These are phyloP conservation scores for Letharia lupina DNA, from an alignment of 495 filamentous ascomycete genomes.

Conservation along the genomic window DNA sequence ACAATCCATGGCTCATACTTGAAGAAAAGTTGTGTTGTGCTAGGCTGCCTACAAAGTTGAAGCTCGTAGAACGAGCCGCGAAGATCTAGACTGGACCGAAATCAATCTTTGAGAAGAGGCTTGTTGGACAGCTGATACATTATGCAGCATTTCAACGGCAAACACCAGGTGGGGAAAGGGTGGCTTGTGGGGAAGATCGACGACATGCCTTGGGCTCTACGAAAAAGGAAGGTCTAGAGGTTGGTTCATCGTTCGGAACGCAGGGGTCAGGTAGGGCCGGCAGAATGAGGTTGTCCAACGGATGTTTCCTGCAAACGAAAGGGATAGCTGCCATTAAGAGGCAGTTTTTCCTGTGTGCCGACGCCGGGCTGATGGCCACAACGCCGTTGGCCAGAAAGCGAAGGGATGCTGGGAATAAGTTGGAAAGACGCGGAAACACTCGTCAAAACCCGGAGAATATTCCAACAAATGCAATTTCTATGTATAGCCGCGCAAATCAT, in stretches of 20 bases:
- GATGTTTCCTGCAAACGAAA: neutral
- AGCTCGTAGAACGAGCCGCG: neutral
- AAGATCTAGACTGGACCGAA: neutral
- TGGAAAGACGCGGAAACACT: neutral
- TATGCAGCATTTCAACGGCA: conserved; percentile 7
- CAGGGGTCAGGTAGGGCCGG: neutral
- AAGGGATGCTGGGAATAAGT: neutral
- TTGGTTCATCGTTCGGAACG: neutral
- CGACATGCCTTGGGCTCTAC: neutral
- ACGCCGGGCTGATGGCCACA: neutral
- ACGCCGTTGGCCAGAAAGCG: conserved; percentile 11
- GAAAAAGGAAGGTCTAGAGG: neutral
- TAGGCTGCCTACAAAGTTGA: neutral
- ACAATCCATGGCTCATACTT: neutral
- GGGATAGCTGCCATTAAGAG: neutral
- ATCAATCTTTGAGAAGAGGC: neutral
- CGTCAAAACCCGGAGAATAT: conserved; percentile 6
- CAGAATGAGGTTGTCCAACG: neutral
- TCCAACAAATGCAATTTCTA: neutral
- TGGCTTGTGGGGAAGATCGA: conserved; percentile 4
- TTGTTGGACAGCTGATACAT: neutral
- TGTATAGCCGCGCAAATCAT: conserved; percentile 16
- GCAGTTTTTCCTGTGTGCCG: neutral
- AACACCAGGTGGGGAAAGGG: neutral
- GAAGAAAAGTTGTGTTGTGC: neutral